Base-by-base conservation (phyloP, 2,329 filamentous ascomycete genomes). In the Colletotrichum paranaense region DNA sequence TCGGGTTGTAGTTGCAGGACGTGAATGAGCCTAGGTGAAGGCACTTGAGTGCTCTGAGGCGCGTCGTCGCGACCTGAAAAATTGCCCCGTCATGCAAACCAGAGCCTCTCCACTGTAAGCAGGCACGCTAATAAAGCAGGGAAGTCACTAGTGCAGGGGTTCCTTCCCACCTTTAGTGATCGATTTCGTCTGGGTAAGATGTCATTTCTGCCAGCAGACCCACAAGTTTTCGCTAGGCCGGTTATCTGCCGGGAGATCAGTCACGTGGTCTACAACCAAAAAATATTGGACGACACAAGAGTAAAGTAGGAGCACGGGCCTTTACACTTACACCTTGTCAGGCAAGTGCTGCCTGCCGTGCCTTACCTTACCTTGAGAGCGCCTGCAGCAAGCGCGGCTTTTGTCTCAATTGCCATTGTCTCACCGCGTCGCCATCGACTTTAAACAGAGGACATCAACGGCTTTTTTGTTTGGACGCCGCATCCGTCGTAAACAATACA, bases 51-150 rank as follows among this genome's bases (percentile, higher is more conserved):
- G 53, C 24, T 57, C 35, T 63, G 57, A 72, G 19, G 57, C 72
- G 68, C 72, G 72, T 74, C 52, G 68, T 74, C 72, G 72, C 72
- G 72, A 72, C 72, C 62, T 72, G 72, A 72, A 74, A 74, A 74
- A 72, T 74, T 74, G 72, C 68, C 72, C 72, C 68, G 63, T 72
- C 63, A 72, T 74, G 68, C 72, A 73, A 72, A 59, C 38, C 62
- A 71, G 67, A 71, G 71, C 71, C 67, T 73, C 67, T 66, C 67
- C 67, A 71, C 71, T 66, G 28, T 26, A n/a, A 73, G 19, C 62
- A 57, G 52, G 62, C 52, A 55, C 57, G 55, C 70, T 72, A 73
- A 60, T 53, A 49, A 55, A 64, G 62, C 62, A 64, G 53, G 49
- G 53, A 71, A 56, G 62, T 66, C 71, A 58, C 71, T 73, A 73